Percentiles rank a stretch among this genome's conserved stretches.
phyloP scores from a whole-genome alignment of 2,329 filamentous ascomycete genomes.

The Ceratocystis papillata region DNA sequence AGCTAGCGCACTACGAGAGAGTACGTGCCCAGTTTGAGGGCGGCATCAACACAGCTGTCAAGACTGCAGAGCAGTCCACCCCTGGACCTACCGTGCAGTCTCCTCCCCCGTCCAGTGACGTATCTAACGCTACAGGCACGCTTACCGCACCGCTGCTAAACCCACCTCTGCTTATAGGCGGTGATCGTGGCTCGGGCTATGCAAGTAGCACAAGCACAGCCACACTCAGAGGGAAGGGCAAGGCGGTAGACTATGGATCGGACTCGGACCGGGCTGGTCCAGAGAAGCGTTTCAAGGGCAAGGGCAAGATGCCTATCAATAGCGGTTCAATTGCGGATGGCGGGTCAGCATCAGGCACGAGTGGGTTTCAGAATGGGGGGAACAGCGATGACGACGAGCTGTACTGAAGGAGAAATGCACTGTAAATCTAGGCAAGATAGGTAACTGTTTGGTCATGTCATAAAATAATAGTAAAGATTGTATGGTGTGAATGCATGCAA shows the following conservation, averaged over 20 bases:
- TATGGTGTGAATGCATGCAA: not conserved
- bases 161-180: conserved; percentile 5
- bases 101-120: not conserved
- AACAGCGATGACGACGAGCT: conserved; percentile 47
- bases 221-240: conserved; percentile 17
- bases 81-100: not conserved
- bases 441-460: not conserved
- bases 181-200: conserved; percentile 17
- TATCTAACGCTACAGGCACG: not conserved
- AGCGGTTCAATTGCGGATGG: not conserved
- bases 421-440: not conserved
- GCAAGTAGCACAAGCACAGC: conserved; percentile 20
- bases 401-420: conserved; percentile 34
- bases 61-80: not conserved
- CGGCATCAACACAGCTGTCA: conserved; percentile 30
- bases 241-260: conserved; percentile 6
- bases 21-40: conserved; percentile 79
- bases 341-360: conserved; percentile 28
- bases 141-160: conserved; percentile 24
- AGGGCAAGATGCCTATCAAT: conserved; percentile 36
- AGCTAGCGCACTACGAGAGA: conserved; percentile 79
- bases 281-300: conserved; percentile 45
- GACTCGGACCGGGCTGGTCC: conserved; percentile 32
- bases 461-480: not conserved
- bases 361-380: conserved; percentile 42